Evolutionary conservation across 2,329 filamentous ascomycete species (phyloP), one percentile per base, ranked within the genome.

Genomic region (Pestalotiopsis fici): DNA sequence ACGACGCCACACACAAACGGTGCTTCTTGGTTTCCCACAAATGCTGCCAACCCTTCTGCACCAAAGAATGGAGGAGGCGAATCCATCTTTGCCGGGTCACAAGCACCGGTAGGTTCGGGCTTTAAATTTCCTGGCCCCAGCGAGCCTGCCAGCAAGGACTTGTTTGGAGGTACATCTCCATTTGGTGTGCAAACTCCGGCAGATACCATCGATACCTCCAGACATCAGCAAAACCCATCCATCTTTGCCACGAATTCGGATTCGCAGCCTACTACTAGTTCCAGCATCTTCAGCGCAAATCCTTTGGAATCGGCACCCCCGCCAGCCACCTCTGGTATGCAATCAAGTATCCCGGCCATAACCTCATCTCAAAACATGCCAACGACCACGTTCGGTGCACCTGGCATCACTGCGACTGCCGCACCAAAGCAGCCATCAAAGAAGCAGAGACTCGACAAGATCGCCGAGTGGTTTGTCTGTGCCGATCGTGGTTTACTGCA

Each of bases 401-500:
- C 18, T 9, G n/a, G 2, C 31, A 35, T 35, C n/a, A n/a, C n/a
- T n/a, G n/a, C n/a, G n/a, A n/a, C n/a, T 28, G 60, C n/a, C 12
- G 60, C 39, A n/a, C 62, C 67, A 1, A 69, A 71, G 7, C 66
- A 72, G 23, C 37, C 66, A 0, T 69, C 69, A 6, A 72, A 75
- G 47, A 69, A 77, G 27, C 84, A 88, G 67, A 72, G 79, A 2
- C 79, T 88, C 71, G 82, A 76, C 6, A 81, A 84, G 60, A 84
- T 89, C 35, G 81, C 85, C 0, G 81, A 79, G 28, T 90, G 87
- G 87, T 85, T 84, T 65, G 84, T 88, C 3, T 76, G 78, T 13
- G 87, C 84, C 37, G 87, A 90, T 66, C 75, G 78, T 18, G 87
- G 87, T 0, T 73, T 89, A 7, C 73, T 89, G 73, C 79, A 85